These are phyloP conservation scores for Butyriboletus loyo DNA, from an alignment of 768 basidiomycete species.

Conservation along the genomic window DNA sequence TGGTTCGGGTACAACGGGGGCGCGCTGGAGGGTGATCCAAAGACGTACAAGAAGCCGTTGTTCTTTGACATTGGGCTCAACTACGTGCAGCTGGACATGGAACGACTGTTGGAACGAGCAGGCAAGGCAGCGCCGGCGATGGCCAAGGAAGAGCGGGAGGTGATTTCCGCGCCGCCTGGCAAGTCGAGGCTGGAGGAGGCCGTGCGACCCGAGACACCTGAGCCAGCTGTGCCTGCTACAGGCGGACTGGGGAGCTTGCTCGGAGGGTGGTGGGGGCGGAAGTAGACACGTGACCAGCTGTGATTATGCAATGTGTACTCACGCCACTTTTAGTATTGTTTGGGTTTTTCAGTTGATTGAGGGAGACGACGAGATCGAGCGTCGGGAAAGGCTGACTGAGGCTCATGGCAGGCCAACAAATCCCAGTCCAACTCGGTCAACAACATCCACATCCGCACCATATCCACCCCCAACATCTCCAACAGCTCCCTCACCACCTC, in stretches of 20 bases:
- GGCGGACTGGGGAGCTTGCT: conserved; percentile 65
- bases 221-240: conserved; percentile 40
- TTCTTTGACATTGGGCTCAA: conserved; percentile 96
- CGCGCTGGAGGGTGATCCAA: conserved; percentile 39
- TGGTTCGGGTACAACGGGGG: conserved; percentile 84
- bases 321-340: conserved; percentile 20
- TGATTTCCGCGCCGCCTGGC: conserved; percentile 24
- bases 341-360: conserved; percentile 18
- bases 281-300: conserved; percentile 23
- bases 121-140: conserved; percentile 47
- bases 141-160: conserved; percentile 16
- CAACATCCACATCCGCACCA: conserved; percentile 16
- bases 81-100: conserved; percentile 86
- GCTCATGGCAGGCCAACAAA: conserved; percentile 23
- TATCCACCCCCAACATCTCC: conserved; percentile 6
- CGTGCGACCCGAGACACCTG: conserved; percentile 44
- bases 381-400: conserved; percentile 3
- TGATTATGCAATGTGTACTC: conserved; percentile 5
- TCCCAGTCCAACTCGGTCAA: conserved; percentile 25
- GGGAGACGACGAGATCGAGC: conserved; percentile 8
- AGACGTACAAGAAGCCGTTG: conserved; percentile 71
- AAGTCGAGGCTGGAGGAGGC: conserved; percentile 59
- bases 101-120: conserved; percentile 63
- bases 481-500: conserved; percentile 3
- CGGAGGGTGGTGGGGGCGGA: conserved; percentile 80